These are phyloP conservation scores for Talaromyces albobiverticillius DNA, from an alignment of 2,329 filamentous ascomycete genomes.

Conservation along the genomic window DNA sequence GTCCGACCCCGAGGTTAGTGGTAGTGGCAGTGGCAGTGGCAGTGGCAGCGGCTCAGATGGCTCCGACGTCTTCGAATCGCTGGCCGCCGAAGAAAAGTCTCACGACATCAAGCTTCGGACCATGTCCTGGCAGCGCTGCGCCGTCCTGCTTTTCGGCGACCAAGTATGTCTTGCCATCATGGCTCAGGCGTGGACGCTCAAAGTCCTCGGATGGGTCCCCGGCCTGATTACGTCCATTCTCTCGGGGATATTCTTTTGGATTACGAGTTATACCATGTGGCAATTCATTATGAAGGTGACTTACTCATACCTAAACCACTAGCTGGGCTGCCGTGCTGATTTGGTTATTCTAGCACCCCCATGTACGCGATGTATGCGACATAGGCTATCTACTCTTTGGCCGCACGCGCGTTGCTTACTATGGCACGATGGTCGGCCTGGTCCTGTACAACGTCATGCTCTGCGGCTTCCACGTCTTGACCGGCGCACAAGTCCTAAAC, in stretches of 20 bases:
- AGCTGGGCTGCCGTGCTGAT: background rate
- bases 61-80: background rate
- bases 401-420: slow-evolving; percentile 42
- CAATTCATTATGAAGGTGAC: slow-evolving; percentile 51
- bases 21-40: no score
- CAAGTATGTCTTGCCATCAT: slow-evolving; percentile 53
- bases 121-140: slow-evolving; percentile 53
- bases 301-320: background rate
- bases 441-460: slow-evolving; percentile 51
- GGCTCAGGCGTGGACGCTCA: slow-evolving; percentile 46
- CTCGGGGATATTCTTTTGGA: slow-evolving; percentile 47
- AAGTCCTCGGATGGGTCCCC: slow-evolving; percentile 46
- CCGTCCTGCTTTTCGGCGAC: slow-evolving; percentile 47
- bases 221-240: slow-evolving; percentile 48
- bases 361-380: slow-evolving; percentile 27
- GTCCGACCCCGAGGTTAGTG: background rate
- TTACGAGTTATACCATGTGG: slow-evolving; percentile 52
- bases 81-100: background rate
- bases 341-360: background rate
- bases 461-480: slow-evolving; percentile 51
- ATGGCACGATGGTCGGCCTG: slow-evolving; percentile 46
- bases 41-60: background rate
- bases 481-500: slow-evolving; percentile 49
- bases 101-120: slow-evolving; percentile 53
- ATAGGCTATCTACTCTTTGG: slow-evolving; percentile 50